phyloP scores from a whole-genome alignment of 148 eudicot genomes.

The Spergularia marina region DNA sequence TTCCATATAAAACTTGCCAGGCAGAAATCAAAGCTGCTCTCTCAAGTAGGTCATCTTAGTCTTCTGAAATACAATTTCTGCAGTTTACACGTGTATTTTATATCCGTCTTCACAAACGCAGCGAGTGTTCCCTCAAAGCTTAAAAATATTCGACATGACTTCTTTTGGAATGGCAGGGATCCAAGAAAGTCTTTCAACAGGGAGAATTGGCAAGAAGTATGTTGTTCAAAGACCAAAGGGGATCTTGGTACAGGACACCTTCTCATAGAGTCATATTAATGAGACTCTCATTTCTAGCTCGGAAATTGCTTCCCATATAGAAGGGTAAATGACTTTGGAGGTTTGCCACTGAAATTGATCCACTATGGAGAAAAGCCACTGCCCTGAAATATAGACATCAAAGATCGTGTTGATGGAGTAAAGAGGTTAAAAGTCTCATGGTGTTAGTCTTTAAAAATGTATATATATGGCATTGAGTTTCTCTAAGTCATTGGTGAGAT shows the following conservation, averaged over 20 bases:
- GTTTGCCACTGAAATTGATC: no score
- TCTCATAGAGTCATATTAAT: background rate
- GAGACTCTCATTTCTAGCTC: background rate
- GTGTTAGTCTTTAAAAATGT: no score
- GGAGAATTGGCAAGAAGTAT: background rate
- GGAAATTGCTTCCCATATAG: no score
- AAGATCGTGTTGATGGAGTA: no score
- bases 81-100: background rate
- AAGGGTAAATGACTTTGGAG: background rate
- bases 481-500: no score
- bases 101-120: background rate
- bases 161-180: background rate
- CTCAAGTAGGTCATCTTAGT: background rate
- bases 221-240: background rate
- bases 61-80: background rate
- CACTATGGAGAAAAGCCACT: no score
- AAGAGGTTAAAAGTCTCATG: no score
- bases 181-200: background rate
- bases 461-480: no score
- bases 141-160: background rate
- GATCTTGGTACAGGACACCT: background rate
- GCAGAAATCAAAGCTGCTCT: background rate
- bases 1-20: background rate
- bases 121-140: constrained; percentile 3
- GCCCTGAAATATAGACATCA: no score